These are phyloP conservation scores for Lentinula sp. DNA, from an alignment of 768 basidiomycete species.

Conservation along the genomic window DNA sequence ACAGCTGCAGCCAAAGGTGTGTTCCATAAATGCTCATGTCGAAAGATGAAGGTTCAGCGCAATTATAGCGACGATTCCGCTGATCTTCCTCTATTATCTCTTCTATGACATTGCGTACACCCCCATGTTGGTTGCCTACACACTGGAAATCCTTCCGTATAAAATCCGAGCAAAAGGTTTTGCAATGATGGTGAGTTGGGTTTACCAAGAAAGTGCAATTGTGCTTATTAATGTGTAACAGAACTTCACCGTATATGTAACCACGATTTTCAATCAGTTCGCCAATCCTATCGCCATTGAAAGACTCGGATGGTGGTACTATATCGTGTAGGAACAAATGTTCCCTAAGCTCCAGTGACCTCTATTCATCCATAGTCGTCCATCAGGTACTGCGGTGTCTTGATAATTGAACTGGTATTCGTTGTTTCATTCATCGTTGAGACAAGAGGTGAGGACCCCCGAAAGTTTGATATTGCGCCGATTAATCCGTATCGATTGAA, in stretches of 20 bases:
- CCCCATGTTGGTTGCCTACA: slow-evolving; percentile 59
- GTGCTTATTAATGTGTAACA: slow-evolving; percentile 17
- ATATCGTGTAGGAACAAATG: slow-evolving; percentile 30
- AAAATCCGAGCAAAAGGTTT: slow-evolving; percentile 77
- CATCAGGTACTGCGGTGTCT: slow-evolving; percentile 54
- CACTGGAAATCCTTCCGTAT: slow-evolving; percentile 78
- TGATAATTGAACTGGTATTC: slow-evolving; percentile 55
- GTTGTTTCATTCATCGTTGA: slow-evolving; percentile 51
- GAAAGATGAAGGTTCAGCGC: background rate
- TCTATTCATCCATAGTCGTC: slow-evolving; percentile 15
- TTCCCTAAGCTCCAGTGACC: background rate
- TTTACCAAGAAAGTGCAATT: background rate
- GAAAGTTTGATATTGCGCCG: background rate
- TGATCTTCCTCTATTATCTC: slow-evolving; percentile 56
- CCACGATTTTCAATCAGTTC: slow-evolving; percentile 74
- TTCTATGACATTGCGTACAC: slow-evolving; percentile 71
- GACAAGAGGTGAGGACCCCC: slow-evolving; percentile 44
- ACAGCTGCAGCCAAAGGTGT: slow-evolving; percentile 36
- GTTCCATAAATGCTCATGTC: background rate
- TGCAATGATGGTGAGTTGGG: slow-evolving; percentile 54
- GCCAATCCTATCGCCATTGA: slow-evolving; percentile 72
- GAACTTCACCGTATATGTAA: slow-evolving; percentile 59
- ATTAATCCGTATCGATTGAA: background rate
- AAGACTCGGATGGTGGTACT: slow-evolving; percentile 53
- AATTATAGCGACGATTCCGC: slow-evolving; percentile 47